Percentiles rank a stretch among this genome's conserved stretches.
Conservation (phyloP, 371 early-diverging fungal species). For the Apophysomyces elegans region DNA sequence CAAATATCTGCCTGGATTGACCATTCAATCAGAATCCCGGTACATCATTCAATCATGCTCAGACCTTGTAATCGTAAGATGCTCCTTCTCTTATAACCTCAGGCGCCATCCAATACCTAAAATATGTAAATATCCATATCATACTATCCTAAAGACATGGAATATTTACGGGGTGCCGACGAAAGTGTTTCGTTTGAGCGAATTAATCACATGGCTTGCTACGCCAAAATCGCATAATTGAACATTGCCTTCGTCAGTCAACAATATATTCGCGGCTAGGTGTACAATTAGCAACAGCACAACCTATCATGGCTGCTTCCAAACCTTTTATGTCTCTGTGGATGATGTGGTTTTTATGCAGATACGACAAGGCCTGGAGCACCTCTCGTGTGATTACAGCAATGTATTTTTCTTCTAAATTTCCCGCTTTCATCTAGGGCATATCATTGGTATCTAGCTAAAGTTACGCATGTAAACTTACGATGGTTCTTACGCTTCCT, state of each 20-base stretch:
- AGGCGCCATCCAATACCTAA: slow-evolving; percentile 88
- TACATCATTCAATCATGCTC: not conserved
- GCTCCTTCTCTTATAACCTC: slow-evolving; percentile 87
- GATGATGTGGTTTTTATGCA: slow-evolving; percentile 94
- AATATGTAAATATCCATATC: not conserved
- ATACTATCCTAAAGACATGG: slow-evolving; percentile 28
- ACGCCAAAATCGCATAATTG: slow-evolving; percentile 96
- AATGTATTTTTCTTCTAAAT: slow-evolving; percentile 87
- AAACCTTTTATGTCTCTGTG: slow-evolving; percentile 97
- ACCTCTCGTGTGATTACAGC: slow-evolving; percentile 89
- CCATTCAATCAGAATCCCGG: not conserved
- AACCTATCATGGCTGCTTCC: not conserved
- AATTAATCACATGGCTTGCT: slow-evolving; percentile 73
- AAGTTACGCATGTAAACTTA: slow-evolving; percentile 43
- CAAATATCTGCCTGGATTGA: slow-evolving; percentile 78
- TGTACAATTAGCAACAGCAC: slow-evolving; percentile 8
- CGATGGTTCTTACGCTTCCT: slow-evolving; percentile 86
- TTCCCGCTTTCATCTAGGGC: slow-evolving; percentile 79
- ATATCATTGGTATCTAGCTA: not conserved
- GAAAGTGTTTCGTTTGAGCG: slow-evolving; percentile 81
- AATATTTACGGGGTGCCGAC: slow-evolving; percentile 83
- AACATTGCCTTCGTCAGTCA: slow-evolving; percentile 90
- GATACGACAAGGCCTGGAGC: slow-evolving; percentile 84
- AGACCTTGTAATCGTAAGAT: slow-evolving; percentile 76
- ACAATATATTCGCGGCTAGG: slow-evolving; percentile 87